A percentile compares a stretch with the other conserved stretches of the same genome.
phyloP scores from a whole-genome alignment of 2,329 filamentous ascomycete species.

The Colletotrichum sp. region DNA sequence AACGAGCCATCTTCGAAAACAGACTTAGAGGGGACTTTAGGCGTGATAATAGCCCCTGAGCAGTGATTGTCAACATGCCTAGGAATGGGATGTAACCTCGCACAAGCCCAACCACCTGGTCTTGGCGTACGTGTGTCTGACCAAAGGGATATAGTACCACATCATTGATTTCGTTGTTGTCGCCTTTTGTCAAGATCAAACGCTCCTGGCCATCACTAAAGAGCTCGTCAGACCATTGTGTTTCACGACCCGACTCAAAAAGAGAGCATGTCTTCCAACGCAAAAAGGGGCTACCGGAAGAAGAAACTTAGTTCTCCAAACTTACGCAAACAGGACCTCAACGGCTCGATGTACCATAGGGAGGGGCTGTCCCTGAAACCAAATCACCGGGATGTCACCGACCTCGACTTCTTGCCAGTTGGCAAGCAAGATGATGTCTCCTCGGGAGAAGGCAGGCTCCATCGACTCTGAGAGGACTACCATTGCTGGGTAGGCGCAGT shows the following conservation, averaged over 20 bases:
- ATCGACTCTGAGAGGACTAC: background rate
- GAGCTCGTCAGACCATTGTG: background rate
- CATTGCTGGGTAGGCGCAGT: background rate
- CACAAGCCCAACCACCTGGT: background rate
- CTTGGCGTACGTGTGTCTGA: background rate
- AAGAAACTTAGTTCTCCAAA: fast-evolving
- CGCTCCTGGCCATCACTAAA: background rate
- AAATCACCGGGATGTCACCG: background rate
- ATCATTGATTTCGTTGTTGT: background rate
- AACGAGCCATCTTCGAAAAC: background rate
- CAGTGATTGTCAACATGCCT: background rate
- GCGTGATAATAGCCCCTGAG: background rate
- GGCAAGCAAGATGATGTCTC: background rate
- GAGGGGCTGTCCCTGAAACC: background rate
- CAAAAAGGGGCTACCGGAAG: background rate
- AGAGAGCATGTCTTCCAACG: background rate
- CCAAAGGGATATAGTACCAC: background rate
- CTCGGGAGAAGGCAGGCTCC: background rate
- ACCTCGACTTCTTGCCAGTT: background rate
- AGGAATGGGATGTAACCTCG: background rate
- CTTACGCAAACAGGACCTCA: background rate
- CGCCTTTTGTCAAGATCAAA: background rate
- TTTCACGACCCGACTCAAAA: background rate
- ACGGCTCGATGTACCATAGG: background rate
- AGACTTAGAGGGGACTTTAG: background rate